These are phyloP conservation scores for Berberis vulgaris DNA, from an alignment of 164 flowering plant species.

Conservation along the genomic window DNA sequence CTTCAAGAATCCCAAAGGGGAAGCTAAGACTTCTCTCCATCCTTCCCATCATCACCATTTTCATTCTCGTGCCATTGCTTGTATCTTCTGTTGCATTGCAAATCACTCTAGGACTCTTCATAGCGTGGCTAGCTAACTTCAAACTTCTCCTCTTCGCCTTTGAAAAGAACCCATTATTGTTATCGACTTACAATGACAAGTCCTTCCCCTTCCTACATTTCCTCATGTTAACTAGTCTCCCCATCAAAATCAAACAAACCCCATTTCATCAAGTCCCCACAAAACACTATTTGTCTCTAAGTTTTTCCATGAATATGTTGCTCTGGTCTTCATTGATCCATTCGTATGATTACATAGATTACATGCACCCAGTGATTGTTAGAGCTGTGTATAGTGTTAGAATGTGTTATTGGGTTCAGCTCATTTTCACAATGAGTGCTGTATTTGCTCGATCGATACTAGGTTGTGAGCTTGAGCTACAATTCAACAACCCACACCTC, in stretches of 20 bases:
- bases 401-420: neutral
- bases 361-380: neutral
- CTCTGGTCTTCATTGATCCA: neutral
- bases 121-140: constrained; percentile 36
- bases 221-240: constrained; percentile 32
- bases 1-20: constrained; percentile 14
- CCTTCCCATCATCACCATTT: constrained; percentile 26
- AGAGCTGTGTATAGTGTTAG: neutral
- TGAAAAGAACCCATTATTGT: constrained; percentile 25
- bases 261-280: neutral
- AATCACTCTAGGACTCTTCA: constrained; percentile 25
- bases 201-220: constrained; percentile 23
- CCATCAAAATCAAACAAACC: constrained; percentile 25
- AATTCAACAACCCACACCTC: neutral
- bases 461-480: neutral
- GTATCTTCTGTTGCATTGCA: constrained; percentile 22
- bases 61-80: constrained; percentile 31
- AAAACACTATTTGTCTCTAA: neutral
- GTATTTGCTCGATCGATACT: neutral
- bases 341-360: neutral
- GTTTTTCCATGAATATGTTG: neutral
- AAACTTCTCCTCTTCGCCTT: constrained; percentile 46
- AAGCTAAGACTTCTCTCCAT: constrained; percentile 17
- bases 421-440: neutral
- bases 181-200: constrained; percentile 1